Percentiles rank a stretch among this genome's conserved stretches.
Conservation (phyloP, 441 rosid species). For the Erodium chrysanthum region DNA sequence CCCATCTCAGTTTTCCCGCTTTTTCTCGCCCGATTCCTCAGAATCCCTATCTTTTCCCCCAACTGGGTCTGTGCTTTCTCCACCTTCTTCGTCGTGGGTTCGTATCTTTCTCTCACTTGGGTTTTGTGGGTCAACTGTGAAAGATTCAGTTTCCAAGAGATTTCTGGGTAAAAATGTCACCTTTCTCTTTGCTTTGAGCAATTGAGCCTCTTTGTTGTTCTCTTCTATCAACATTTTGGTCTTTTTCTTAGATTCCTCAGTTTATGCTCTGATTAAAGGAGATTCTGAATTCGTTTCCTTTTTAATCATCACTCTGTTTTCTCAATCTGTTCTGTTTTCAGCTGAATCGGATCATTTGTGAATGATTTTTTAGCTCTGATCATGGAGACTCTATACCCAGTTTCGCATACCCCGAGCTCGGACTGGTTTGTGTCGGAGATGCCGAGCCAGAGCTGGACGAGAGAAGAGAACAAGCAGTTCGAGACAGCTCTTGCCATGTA, state of each 20-base stretch:
- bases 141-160: neutral
- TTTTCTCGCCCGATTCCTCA: conserved; percentile 14
- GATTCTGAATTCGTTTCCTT: conserved; percentile 22
- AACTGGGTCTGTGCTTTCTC: conserved; percentile 13
- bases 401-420: conserved; percentile 28
- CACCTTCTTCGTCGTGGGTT: conserved; percentile 7
- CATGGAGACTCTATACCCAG: conserved; percentile 58
- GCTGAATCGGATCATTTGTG: neutral
- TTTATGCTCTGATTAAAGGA: neutral
- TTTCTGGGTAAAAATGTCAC: neutral
- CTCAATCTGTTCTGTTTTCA: neutral
- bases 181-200: too few species aligned
- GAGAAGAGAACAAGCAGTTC: conserved; percentile 60
- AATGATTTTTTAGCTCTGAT: neutral
- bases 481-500: conserved; percentile 54
- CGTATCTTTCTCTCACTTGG: neutral
- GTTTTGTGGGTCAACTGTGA: neutral
- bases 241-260: conserved; percentile 25
- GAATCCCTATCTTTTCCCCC: conserved; percentile 13
- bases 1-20: conserved; percentile 16
- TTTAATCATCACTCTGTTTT: conserved; percentile 16
- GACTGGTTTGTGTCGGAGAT: conserved; percentile 26
- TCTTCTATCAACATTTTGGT: too few species aligned
- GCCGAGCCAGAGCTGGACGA: conserved; percentile 37
- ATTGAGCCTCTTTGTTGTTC: too few species aligned